Evolutionary conservation across 2,329 filamentous ascomycete species (phyloP).

Genomic region (Tolypocladium guangdongense): DNA sequence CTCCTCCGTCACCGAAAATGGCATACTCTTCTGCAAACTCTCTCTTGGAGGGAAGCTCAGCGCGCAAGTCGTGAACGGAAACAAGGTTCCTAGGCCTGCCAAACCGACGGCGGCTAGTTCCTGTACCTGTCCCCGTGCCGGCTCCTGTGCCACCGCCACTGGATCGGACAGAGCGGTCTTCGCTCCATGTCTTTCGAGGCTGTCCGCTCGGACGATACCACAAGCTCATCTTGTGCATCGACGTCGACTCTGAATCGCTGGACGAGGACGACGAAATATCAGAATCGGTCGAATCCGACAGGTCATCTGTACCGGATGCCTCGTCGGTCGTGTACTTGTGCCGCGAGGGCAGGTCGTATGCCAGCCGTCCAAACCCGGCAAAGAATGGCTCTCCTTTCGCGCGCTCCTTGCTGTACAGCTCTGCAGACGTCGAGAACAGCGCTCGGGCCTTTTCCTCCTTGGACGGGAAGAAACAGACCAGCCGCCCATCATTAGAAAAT

Average conservation of each 20-base stretch:
- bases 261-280: slow-evolving; percentile 40
- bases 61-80: slow-evolving; percentile 58
- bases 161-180: slow-evolving; percentile 45
- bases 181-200: slow-evolving; percentile 44
- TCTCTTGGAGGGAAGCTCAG: slow-evolving; percentile 66
- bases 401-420: slow-evolving; percentile 35
- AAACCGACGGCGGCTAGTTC: slow-evolving; percentile 36
- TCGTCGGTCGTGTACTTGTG: slow-evolving; percentile 37
- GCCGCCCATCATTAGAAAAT: slow-evolving; percentile 50
- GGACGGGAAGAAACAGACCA: slow-evolving; percentile 59
- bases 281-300: slow-evolving; percentile 37
- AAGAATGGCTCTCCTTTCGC: slow-evolving; percentile 44
- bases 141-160: slow-evolving; percentile 47
- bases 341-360: slow-evolving; percentile 38
- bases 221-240: slow-evolving; percentile 45
- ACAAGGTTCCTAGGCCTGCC: slow-evolving; percentile 56
- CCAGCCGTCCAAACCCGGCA: slow-evolving; percentile 44
- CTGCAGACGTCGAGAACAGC: slow-evolving; percentile 34
- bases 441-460: slow-evolving; percentile 50
- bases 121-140: slow-evolving; percentile 39
- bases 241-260: slow-evolving; percentile 52
- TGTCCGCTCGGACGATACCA: slow-evolving; percentile 44
- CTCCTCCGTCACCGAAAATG: slow-evolving; percentile 72
- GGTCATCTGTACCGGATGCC: slow-evolving; percentile 38
- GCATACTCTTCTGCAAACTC: slow-evolving; percentile 69